These are phyloP conservation scores for Fusarium sacchari DNA, from an alignment of 2,329 filamentous ascomycete species.

Conservation along the genomic window DNA sequence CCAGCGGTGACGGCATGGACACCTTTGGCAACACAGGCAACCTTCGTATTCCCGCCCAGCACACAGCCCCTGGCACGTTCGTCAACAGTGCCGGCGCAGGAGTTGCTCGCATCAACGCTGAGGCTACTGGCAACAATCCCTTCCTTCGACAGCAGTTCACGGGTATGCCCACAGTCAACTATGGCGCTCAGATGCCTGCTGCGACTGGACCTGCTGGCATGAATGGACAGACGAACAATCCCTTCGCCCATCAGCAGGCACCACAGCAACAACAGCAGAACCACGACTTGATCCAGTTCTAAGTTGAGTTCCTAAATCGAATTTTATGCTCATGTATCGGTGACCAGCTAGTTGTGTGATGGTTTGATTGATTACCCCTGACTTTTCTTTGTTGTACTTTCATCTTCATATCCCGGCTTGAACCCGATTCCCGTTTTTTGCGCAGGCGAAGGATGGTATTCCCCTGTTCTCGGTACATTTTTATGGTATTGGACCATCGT, in stretches of 20 bases:
- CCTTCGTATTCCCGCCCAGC: constrained; percentile 92
- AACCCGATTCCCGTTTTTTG: constrained; percentile 41
- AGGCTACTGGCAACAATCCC: constrained; percentile 87
- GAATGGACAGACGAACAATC: constrained; percentile 66
- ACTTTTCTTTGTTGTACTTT: constrained; percentile 32
- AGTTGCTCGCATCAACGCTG: constrained; percentile 72
- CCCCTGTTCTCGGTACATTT: constrained; percentile 43
- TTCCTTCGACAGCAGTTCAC: constrained; percentile 89
- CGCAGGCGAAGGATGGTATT: constrained; percentile 45
- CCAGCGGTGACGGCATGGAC: constrained; percentile 91
- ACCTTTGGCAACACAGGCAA: constrained; percentile 98
- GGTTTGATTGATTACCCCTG: constrained; percentile 18
- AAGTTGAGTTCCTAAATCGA: constrained; percentile 37
- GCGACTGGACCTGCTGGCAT: constrained; percentile 67
- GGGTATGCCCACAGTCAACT: constrained; percentile 72
- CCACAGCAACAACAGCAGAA: constrained; percentile 60
- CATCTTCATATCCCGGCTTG: constrained; percentile 31
- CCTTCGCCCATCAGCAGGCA: constrained; percentile 61
- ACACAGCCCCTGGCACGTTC: constrained; percentile 95
- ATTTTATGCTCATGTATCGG: background rate
- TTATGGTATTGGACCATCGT: constrained; percentile 37
- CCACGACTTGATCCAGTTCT: constrained; percentile 73
- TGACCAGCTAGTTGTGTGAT: constrained; percentile 1
- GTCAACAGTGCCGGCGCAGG: constrained; percentile 93
- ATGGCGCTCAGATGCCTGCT: constrained; percentile 62